Conservation (phyloP, 352 stramenopile species). For the Globisporangium paddicum region DNA sequence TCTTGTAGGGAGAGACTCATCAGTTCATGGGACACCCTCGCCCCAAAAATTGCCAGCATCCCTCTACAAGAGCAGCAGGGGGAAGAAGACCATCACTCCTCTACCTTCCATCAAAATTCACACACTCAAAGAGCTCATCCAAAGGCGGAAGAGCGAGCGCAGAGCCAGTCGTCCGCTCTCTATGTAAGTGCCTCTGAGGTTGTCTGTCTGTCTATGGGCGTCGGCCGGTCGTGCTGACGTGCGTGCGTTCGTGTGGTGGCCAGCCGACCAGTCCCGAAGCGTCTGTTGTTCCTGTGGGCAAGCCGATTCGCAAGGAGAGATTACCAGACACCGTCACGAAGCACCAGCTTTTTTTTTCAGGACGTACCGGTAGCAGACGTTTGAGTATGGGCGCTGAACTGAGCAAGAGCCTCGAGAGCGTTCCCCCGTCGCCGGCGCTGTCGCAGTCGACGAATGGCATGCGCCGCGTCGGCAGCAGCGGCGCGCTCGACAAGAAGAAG, state of each 20-base stretch:
- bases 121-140: background rate
- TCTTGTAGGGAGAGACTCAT: too few relatives aligned
- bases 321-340: background rate
- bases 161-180: conserved; percentile 4
- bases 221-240: background rate
- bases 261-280: background rate
- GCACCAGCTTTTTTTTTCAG: background rate
- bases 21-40: too few relatives aligned
- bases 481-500: conserved; percentile 46
- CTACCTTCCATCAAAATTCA: too few relatives aligned
- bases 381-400: conserved; percentile 59
- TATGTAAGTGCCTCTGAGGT: background rate
- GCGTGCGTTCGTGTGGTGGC: background rate
- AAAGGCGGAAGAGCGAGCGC: background rate
- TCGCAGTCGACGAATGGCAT: conserved; percentile 23
- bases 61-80: too few relatives aligned
- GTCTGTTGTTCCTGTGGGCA: background rate
- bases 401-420: conserved; percentile 35
- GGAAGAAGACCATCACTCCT: too few relatives aligned
- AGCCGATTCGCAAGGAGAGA: too few relatives aligned
- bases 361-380: background rate
- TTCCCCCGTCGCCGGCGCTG: conserved; percentile 18
- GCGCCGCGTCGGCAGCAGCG: conserved; percentile 66
- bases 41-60: too few relatives aligned
- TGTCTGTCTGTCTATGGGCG: background rate